These are phyloP conservation scores for Penicillium hordei DNA, from an alignment of 2,329 filamentous ascomycete species.

Conservation along the genomic window DNA sequence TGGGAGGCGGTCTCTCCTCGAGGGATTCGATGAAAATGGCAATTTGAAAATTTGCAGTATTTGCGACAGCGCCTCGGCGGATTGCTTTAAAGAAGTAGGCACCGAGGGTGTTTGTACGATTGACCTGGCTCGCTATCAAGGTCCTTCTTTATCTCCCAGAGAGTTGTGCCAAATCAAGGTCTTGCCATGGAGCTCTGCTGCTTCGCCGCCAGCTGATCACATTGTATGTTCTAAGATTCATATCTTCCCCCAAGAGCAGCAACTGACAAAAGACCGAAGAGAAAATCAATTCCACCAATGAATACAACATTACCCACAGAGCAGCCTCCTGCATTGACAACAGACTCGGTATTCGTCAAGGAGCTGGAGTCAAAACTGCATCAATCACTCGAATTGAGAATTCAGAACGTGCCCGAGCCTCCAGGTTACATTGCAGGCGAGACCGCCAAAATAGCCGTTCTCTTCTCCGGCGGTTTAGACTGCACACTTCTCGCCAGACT, in stretches of 20 bases:
- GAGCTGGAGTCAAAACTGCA: constrained; percentile 56
- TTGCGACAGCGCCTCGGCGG: constrained; percentile 52
- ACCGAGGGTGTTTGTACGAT: constrained; percentile 78
- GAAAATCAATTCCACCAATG: constrained; percentile 47
- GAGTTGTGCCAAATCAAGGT: constrained; percentile 25
- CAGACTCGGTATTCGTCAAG: constrained; percentile 53
- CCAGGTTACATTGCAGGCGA: constrained; percentile 36
- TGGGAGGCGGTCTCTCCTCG: constrained; percentile 78
- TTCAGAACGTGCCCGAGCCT: constrained; percentile 64
- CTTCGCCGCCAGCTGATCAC: constrained; percentile 16
- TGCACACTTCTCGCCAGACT: constrained; percentile 85
- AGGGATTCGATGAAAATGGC: constrained; percentile 49
- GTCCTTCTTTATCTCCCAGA: constrained; percentile 7
- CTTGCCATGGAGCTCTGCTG: constrained; percentile 30
- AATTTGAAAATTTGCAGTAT: constrained; percentile 69
- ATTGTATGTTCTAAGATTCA: constrained; percentile 22
- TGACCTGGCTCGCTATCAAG: constrained; percentile 47
- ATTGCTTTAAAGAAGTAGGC: constrained; percentile 74
- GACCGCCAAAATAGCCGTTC: constrained; percentile 62
- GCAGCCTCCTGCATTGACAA: constrained; percentile 29
- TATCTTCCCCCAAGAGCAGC: not conserved
- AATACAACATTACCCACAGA: constrained; percentile 40
- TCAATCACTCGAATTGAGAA: constrained; percentile 63
- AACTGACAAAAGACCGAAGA: constrained; percentile 26
- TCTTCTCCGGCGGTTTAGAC: constrained; percentile 94